Conservation (phyloP, 2,329 filamentous ascomycete species). For the Lizonia empirigonia region DNA sequence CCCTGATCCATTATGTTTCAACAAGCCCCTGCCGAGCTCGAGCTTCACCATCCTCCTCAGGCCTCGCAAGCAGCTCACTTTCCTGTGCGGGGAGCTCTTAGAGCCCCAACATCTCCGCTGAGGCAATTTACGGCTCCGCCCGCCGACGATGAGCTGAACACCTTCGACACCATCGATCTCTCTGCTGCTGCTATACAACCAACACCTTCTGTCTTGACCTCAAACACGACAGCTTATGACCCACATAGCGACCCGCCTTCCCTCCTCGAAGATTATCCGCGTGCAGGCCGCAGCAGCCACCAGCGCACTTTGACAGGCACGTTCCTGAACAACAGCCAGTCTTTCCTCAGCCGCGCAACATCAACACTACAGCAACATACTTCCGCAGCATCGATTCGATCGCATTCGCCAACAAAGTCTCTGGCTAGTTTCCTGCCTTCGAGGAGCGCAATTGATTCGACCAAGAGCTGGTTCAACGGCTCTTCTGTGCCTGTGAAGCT, state of each 20-base stretch:
- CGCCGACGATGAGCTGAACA: constrained; percentile 23
- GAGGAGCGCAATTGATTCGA: constrained; percentile 37
- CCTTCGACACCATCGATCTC: constrained; percentile 45
- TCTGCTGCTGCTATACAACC: constrained; percentile 35
- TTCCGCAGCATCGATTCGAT: constrained; percentile 45
- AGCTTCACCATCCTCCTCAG: constrained; percentile 29
- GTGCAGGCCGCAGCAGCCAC: constrained; percentile 32
- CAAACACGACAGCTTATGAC: constrained; percentile 41
- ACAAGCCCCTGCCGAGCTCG: constrained; percentile 23
- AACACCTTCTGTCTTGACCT: constrained; percentile 44
- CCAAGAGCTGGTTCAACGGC: constrained; percentile 60
- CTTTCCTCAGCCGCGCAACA: constrained; percentile 40
- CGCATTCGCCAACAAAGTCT: constrained; percentile 47
- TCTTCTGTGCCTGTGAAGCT: constrained; percentile 57
- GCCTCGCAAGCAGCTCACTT: constrained; percentile 40
- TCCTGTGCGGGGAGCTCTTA: constrained; percentile 34
- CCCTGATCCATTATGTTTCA: constrained; percentile 32
- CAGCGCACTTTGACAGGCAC: constrained; percentile 45
- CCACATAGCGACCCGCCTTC: constrained; percentile 37
- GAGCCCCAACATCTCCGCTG: constrained; percentile 23
- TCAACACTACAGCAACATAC: constrained; percentile 47
- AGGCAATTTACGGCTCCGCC: constrained; percentile 33
- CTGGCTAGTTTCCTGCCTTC: constrained; percentile 49
- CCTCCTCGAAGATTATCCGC: constrained; percentile 35
- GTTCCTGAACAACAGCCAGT: constrained; percentile 44